Percentiles rank a stretch among this genome's conserved stretches.
Conservation (phyloP, 495 filamentous ascomycete species). For the Xylaria sp. region DNA sequence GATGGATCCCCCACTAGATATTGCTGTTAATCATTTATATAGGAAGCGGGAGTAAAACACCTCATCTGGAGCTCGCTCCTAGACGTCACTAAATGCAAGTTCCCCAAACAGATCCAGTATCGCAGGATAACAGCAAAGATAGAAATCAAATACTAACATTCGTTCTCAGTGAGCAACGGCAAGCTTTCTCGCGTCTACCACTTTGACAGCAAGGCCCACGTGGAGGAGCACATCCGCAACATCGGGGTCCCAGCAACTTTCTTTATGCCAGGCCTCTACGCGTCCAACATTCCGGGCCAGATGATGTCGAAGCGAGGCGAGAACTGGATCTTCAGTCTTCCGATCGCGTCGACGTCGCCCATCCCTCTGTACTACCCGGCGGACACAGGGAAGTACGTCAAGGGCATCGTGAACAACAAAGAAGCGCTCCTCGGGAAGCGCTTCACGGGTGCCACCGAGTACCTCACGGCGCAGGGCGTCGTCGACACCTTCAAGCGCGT, state of each 20-base stretch:
- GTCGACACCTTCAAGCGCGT: constrained; percentile 57
- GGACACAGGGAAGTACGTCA: constrained; percentile 65
- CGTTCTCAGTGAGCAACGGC: constrained; percentile 48
- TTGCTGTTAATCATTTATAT: neutral
- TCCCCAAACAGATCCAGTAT: neutral
- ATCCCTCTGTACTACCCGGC: constrained; percentile 62
- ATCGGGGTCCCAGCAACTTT: constrained; percentile 59
- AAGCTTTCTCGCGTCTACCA: constrained; percentile 60
- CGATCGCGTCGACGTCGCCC: constrained; percentile 45
- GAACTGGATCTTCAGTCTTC: constrained; percentile 52
- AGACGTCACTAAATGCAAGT: constrained; percentile 24
- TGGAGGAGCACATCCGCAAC: constrained; percentile 63
- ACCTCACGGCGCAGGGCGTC: constrained; percentile 55
- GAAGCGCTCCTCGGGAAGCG: constrained; percentile 49
- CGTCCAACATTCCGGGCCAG: constrained; percentile 55
- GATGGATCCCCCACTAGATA: neutral
- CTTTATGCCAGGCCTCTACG: constrained; percentile 65
- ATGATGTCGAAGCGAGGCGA: constrained; percentile 42
- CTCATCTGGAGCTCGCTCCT: constrained; percentile 57
- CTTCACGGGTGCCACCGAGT: constrained; percentile 57
- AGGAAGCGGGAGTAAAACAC: constrained; percentile 56
- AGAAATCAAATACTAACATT: neutral
- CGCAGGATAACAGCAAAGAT: neutral
- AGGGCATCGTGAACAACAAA: constrained; percentile 53
- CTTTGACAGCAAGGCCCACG: constrained; percentile 67